phyloP scores from a whole-genome alignment of 345 rosid genomes.

The Carallia pectinifolia region DNA sequence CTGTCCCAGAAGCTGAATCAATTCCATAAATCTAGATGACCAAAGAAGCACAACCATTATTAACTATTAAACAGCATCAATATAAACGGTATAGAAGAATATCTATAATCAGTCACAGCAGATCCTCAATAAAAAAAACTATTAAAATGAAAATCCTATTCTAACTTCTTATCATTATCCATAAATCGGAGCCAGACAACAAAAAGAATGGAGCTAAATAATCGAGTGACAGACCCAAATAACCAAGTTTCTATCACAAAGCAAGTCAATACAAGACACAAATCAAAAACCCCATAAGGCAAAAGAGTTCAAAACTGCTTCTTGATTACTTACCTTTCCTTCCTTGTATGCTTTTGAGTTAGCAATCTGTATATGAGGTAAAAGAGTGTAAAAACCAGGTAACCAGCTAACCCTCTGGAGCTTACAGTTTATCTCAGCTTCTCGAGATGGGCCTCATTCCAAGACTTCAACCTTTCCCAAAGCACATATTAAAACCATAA shows the following conservation, averaged over 20 bases:
- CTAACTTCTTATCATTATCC: background rate
- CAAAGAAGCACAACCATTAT: background rate
- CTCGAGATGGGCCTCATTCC: conserved; percentile 42
- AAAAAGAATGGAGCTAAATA: background rate
- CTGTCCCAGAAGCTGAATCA: conserved; percentile 94
- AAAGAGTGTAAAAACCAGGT: conserved; percentile 71
- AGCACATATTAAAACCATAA: background rate
- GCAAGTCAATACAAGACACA: background rate
- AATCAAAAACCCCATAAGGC: background rate
- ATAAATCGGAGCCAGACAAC: background rate
- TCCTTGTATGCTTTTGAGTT: conserved; percentile 62
- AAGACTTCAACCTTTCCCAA: conserved; percentile 68
- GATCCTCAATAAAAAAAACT: background rate
- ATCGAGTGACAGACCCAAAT: background rate
- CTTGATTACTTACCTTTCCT: conserved; percentile 51
- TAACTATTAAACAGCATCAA: too few species aligned
- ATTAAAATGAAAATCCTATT: background rate
- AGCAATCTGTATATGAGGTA: conserved; percentile 69
- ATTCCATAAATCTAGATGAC: conserved; percentile 75
- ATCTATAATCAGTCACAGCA: background rate
- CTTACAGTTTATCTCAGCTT: conserved; percentile 63
- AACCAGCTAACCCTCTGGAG: conserved; percentile 69
- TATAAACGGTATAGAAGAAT: too few species aligned
- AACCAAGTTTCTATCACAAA: too few species aligned
- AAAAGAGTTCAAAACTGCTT: background rate